Evolutionary conservation across 2,329 filamentous ascomycete genomes (phyloP).

Genomic region (Ophiostoma ips): DNA sequence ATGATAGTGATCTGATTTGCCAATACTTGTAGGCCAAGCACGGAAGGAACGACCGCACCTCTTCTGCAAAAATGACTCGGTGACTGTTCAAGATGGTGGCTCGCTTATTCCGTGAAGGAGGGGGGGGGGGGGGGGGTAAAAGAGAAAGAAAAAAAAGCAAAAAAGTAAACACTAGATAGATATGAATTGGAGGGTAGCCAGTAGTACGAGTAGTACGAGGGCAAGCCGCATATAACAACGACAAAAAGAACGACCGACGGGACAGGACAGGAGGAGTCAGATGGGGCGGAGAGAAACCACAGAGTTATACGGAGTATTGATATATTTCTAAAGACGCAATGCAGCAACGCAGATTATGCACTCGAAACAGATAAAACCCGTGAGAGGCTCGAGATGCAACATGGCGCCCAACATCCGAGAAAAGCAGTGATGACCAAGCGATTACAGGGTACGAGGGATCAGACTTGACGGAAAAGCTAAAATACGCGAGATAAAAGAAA

Average conservation of each 20-base stretch:
- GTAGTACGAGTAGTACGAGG: too few relatives aligned
- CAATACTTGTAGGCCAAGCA: background rate
- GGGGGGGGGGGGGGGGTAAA: background rate
- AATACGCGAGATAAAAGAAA: too few relatives aligned
- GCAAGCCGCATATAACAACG: too few relatives aligned
- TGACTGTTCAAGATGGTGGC: background rate
- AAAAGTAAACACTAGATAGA: too few relatives aligned
- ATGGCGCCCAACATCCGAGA: background rate
- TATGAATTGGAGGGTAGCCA: background rate
- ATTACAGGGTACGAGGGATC: background rate
- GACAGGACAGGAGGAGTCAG: background rate
- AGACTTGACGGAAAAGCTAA: too few relatives aligned
- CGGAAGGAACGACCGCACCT: slow-evolving; percentile 5
- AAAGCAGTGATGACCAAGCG: background rate
- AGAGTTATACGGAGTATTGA: background rate
- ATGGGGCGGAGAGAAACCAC: background rate
- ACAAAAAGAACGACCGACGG: background rate
- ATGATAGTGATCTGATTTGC: slow-evolving; percentile 3
- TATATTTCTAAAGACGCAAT: too few relatives aligned
- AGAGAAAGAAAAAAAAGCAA: background rate
- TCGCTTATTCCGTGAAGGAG: background rate
- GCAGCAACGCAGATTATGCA: too few relatives aligned
- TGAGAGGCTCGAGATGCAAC: too few relatives aligned
- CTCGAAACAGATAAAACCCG: too few relatives aligned
- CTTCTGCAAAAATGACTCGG: slow-evolving; percentile 6